Evolutionary conservation across 2,329 filamentous ascomycete genomes (phyloP).

Genomic region (Ophiostoma ulmi): DNA sequence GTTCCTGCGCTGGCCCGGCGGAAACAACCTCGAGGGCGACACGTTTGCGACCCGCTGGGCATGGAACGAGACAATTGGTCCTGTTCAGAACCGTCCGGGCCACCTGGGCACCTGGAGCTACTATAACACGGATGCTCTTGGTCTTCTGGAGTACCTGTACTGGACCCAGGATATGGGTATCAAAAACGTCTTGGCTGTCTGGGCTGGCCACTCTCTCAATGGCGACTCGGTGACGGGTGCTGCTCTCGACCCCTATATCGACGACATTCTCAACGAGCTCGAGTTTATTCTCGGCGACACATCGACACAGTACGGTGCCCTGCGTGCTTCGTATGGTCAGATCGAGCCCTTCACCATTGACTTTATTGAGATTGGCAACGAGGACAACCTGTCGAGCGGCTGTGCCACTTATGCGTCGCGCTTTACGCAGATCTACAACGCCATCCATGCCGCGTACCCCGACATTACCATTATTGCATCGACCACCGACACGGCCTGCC

Average conservation of each 20-base stretch:
- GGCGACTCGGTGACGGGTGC: background rate
- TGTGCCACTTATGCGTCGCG: background rate
- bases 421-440: constrained; percentile 9
- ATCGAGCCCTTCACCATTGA: background rate
- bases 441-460: constrained; percentile 5
- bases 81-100: constrained; percentile 6
- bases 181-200: background rate
- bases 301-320: background rate
- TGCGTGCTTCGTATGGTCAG: background rate
- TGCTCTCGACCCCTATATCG: background rate
- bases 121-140: constrained; percentile 7
- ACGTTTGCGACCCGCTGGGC: constrained; percentile 1
- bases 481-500: constrained; percentile 4
- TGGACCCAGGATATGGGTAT: constrained; percentile 7
- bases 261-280: constrained; percentile 6
- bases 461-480: constrained; percentile 7
- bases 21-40: constrained; percentile 7
- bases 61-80: constrained; percentile 5
- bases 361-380: constrained; percentile 6
- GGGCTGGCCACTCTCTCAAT: constrained; percentile 4
- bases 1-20: constrained; percentile 5
- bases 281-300: background rate
- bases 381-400: background rate
- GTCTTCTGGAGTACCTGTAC: constrained; percentile 9
- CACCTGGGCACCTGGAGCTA: constrained; percentile 1